Evolutionary conservation across 1,284 basidiomycete species (phyloP).

Genomic region (Apiotrichum laibachii): DNA sequence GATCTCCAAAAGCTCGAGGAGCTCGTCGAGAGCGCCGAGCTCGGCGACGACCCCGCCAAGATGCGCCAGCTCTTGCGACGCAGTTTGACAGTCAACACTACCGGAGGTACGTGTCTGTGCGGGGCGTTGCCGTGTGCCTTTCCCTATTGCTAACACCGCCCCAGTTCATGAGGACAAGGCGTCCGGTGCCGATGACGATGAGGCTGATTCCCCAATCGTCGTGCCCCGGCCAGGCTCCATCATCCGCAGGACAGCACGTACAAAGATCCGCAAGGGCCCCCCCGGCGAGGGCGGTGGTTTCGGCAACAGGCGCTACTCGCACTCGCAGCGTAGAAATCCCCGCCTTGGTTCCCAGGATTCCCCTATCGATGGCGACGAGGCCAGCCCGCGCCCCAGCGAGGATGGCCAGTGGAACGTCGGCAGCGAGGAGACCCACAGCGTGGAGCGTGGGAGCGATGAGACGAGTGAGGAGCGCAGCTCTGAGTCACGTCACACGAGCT

Average conservation of each 20-base stretch:
- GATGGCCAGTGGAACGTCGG: background rate
- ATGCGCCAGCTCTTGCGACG: slow-evolving; percentile 78
- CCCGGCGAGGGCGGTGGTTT: slow-evolving; percentile 64
- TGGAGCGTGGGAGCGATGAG: slow-evolving; percentile 23
- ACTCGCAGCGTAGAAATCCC: slow-evolving; percentile 32
- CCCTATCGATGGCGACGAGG: slow-evolving; percentile 1
- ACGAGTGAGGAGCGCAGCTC: slow-evolving; percentile 20
- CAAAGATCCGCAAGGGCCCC: slow-evolving; percentile 88
- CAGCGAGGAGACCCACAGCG: slow-evolving; percentile 4
- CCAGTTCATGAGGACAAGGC: slow-evolving; percentile 41
- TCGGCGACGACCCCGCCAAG: slow-evolving; percentile 76
- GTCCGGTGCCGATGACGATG: slow-evolving; percentile 17
- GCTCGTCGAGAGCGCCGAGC: slow-evolving; percentile 80
- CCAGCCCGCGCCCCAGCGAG: background rate
- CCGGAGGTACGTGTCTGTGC: slow-evolving; percentile 56
- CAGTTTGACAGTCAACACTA: slow-evolving; percentile 77
- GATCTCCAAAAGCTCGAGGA: slow-evolving; percentile 91
- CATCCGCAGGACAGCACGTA: slow-evolving; percentile 84
- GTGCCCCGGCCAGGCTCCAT: slow-evolving; percentile 81
- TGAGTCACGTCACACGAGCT: slow-evolving; percentile 22
- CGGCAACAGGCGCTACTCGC: slow-evolving; percentile 67
- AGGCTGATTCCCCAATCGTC: slow-evolving; percentile 74
- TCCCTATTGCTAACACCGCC: slow-evolving; percentile 12
- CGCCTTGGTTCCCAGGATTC: background rate
- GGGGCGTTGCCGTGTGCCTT: slow-evolving; percentile 58